phyloP scores from a whole-genome alignment of 257 asterid genomes.

The Lantana camara region DNA sequence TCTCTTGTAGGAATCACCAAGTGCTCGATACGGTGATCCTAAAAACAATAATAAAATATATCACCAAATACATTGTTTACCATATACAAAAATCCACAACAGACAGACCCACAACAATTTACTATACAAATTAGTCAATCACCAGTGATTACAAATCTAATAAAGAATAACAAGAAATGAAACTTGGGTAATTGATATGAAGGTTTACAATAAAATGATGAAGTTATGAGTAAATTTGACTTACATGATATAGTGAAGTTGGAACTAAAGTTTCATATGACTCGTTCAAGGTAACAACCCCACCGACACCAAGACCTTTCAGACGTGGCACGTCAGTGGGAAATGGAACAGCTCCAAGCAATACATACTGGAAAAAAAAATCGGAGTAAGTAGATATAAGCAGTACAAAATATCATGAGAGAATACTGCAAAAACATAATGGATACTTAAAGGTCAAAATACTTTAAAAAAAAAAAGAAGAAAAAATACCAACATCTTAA shows the following conservation, averaged over 20 bases:
- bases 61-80: constrained; percentile 17
- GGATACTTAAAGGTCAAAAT: background rate
- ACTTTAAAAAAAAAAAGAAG: no score
- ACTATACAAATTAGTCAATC: background rate
- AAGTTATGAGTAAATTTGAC: constrained; percentile 13
- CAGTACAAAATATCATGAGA: constrained; percentile 4
- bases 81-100: background rate
- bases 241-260: constrained; percentile 71
- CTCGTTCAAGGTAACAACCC: constrained; percentile 91
- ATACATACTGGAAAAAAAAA: constrained; percentile 53
- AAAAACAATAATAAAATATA: constrained; percentile 24
- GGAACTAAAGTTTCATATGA: constrained; percentile 89
- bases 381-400: constrained; percentile 13
- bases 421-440: background rate
- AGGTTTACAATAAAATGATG: background rate
- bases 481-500: no score
- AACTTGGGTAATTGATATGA: background rate
- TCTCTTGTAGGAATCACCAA: constrained; percentile 95
- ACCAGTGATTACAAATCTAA: no score
- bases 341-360: constrained; percentile 98
- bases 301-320: constrained; percentile 82
- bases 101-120: background rate
- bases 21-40: constrained; percentile 78
- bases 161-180: constrained; percentile 1
- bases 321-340: constrained; percentile 86